These are phyloP conservation scores for Monosporascus ibericus DNA, from an alignment of 2,329 filamentous ascomycete genomes.

Conservation along the genomic window DNA sequence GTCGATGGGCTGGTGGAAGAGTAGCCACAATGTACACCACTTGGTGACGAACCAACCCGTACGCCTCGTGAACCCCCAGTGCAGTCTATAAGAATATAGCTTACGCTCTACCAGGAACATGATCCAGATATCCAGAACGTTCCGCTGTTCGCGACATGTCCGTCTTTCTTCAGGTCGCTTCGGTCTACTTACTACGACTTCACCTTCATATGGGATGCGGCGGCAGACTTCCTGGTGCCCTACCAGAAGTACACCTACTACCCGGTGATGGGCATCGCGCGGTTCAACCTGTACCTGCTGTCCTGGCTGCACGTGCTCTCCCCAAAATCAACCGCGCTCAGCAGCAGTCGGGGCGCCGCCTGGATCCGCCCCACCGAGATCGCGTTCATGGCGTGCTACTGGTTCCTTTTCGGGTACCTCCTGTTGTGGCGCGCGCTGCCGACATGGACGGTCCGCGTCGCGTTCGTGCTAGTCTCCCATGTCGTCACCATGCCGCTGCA, in stretches of 20 bases:
- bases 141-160: constrained; percentile 62
- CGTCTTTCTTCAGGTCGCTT: constrained; percentile 59
- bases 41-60: constrained; percentile 58
- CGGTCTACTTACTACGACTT: constrained; percentile 61
- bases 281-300: constrained; percentile 67
- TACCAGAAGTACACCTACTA: constrained; percentile 65
- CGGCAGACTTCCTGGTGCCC: constrained; percentile 51
- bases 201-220: constrained; percentile 55
- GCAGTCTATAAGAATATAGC: background rate
- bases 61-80: background rate
- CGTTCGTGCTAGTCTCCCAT: constrained; percentile 59
- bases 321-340: constrained; percentile 48
- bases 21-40: constrained; percentile 63
- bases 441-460: constrained; percentile 48
- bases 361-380: constrained; percentile 64
- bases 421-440: constrained; percentile 56
- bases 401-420: constrained; percentile 63
- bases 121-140: constrained; percentile 60
- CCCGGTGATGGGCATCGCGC: constrained; percentile 58
- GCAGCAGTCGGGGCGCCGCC: constrained; percentile 47
- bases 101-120: constrained; percentile 35
- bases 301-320: constrained; percentile 61
- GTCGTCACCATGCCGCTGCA: constrained; percentile 62
- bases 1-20: constrained; percentile 65
- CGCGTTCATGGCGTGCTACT: constrained; percentile 57